Percentiles rank a stretch among this genome's conserved stretches.
phyloP scores from a whole-genome alignment of 306 rosid species.

The Acacia acuminata region DNA sequence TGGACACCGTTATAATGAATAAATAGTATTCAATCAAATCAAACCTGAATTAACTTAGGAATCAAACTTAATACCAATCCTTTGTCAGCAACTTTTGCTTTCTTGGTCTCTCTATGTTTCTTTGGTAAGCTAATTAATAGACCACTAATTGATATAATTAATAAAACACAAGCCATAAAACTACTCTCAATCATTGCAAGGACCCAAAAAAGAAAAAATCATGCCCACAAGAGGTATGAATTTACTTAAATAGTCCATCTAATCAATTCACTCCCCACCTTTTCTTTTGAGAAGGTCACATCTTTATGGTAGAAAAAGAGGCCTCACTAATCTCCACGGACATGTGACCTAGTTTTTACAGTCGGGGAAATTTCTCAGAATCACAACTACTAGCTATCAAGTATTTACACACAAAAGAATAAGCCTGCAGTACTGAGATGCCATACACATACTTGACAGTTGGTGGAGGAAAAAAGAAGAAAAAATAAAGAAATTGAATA shows the following conservation, averaged over 20 bases:
- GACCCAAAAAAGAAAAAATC: background rate
- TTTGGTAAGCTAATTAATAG: background rate
- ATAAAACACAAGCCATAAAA: background rate
- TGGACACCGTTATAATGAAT: too few species aligned
- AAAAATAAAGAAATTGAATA: constrained; percentile 5
- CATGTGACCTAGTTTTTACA: background rate
- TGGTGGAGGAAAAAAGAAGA: background rate
- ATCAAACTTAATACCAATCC: background rate
- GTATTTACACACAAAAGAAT: constrained; percentile 58
- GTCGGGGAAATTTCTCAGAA: constrained; percentile 19
- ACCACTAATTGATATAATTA: too few species aligned
- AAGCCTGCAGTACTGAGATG: constrained; percentile 34
- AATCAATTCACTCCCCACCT: background rate
- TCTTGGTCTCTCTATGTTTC: background rate
- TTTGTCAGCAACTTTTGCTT: background rate
- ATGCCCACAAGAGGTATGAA: background rate
- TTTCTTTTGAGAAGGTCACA: background rate
- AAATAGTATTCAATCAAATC: background rate
- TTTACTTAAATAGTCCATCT: background rate
- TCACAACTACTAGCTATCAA: constrained; percentile 39
- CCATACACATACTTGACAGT: constrained; percentile 39
- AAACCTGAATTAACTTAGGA: background rate
- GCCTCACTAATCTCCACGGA: background rate
- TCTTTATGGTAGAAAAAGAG: background rate
- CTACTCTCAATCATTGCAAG: background rate